A percentile compares a stretch with the other conserved stretches of the same genome.
These are phyloP conservation scores for Tetracentron sinense DNA, from an alignment of 164 flowering plant genomes.

Conservation along the genomic window DNA sequence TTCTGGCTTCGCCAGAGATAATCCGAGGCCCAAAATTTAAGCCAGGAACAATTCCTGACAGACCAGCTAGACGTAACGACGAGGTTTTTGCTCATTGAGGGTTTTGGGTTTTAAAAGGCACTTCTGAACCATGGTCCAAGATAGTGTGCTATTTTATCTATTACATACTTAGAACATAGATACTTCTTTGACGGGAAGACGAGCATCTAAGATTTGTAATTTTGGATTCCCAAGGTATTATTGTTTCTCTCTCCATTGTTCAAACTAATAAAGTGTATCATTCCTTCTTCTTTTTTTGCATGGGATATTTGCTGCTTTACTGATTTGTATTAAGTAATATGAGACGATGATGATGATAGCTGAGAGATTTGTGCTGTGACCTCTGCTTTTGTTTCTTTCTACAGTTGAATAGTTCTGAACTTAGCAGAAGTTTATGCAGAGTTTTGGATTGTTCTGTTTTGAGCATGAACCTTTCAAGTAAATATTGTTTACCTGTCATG, in stretches of 20 bases:
- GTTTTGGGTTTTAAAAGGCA: not conserved
- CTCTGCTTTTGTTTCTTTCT: too few relatives aligned
- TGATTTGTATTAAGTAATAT: not conserved
- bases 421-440: too few relatives aligned
- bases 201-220: not conserved
- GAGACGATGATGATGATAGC: not conserved
- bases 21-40: too few relatives aligned
- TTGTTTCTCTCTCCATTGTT: not conserved
- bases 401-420: too few relatives aligned
- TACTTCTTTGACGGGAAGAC: not conserved
- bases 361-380: too few relatives aligned
- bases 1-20: too few relatives aligned
- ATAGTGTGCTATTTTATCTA: too few relatives aligned
- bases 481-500: too few relatives aligned
- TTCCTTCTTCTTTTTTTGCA: too few relatives aligned
- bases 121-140: not conserved
- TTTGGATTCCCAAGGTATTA: not conserved
- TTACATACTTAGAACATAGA: too few relatives aligned
- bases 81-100: conserved; percentile 72
- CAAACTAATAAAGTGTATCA: not conserved
- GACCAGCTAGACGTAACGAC: conserved; percentile 87
- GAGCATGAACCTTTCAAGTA: too few relatives aligned
- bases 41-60: conserved; percentile 79
- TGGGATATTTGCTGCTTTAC: not conserved
- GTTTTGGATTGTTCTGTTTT: too few relatives aligned